Evolutionary conservation across 257 asterid species (phyloP).

Genomic region (Buddleja alternifolia): DNA sequence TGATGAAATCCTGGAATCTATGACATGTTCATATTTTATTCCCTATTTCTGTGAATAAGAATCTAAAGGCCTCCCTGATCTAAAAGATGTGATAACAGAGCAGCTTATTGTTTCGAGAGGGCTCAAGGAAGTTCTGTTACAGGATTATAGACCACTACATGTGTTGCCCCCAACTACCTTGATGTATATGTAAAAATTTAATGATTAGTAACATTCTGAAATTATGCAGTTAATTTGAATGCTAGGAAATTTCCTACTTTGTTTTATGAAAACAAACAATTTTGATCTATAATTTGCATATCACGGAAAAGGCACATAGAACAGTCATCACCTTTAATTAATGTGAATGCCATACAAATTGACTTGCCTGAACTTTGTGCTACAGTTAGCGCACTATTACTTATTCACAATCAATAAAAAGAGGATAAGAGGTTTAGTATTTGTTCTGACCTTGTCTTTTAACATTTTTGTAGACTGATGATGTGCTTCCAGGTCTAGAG

Average conservation of each 20-base stretch:
- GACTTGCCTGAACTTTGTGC: constrained; percentile 1
- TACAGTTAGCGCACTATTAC: background rate
- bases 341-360: background rate
- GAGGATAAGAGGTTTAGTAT: constrained; percentile 15
- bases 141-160: background rate
- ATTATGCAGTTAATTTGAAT: background rate
- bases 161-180: constrained; percentile 15
- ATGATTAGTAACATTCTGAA: background rate
- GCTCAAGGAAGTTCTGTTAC: background rate
- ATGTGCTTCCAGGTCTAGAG: constrained; percentile 87
- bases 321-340: background rate
- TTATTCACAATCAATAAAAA: background rate
- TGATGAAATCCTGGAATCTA: background rate
- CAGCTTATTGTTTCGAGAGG: constrained; percentile 3
- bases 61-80: background rate
- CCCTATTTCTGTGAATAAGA: background rate
- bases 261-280: background rate
- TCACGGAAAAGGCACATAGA: background rate
- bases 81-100: background rate
- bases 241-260: background rate
- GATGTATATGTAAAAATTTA: constrained; percentile 9
- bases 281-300: background rate
- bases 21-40: background rate
- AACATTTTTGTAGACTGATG: constrained; percentile 70
- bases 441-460: constrained; percentile 19